Conservation (phyloP, 805 yeast genomes). For the Priceomyces carsonii region DNA sequence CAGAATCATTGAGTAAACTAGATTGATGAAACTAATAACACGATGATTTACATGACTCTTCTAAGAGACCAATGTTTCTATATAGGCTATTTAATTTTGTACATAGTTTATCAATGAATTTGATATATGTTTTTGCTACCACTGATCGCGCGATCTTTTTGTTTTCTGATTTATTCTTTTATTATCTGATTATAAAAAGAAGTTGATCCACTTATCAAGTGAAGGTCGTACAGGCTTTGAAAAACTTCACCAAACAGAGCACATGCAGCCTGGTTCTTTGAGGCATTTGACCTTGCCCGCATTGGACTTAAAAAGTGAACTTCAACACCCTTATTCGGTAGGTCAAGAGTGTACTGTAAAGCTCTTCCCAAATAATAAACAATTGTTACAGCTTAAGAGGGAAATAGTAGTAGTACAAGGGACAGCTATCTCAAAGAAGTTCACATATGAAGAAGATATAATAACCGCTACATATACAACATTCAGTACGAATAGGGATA, state of each 20-base stretch:
- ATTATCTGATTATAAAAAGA: too few relatives aligned
- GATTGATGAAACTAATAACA: neutral
- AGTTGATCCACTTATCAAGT: too few relatives aligned
- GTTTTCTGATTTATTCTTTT: too few relatives aligned
- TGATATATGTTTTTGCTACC: too few relatives aligned
- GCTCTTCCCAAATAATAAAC: slow-evolving; percentile 31
- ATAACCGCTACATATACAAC: slow-evolving; percentile 61
- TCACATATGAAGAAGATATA: slow-evolving; percentile 52
- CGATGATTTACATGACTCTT: slow-evolving; percentile 3
- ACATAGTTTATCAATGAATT: slow-evolving; percentile 7
- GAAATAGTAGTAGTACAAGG: slow-evolving; percentile 54
- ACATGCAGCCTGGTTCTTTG: slow-evolving; percentile 3
- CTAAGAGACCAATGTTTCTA: slow-evolving; percentile 2
- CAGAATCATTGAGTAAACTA: slow-evolving; percentile 68
- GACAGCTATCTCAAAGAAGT: slow-evolving; percentile 43
- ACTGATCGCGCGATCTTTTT: too few relatives aligned
- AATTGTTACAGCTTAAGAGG: slow-evolving; percentile 32
- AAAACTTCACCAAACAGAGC: too few relatives aligned
- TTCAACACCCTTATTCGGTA: slow-evolving; percentile 22
- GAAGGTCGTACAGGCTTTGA: too few relatives aligned
- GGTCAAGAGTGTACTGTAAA: slow-evolving; percentile 16
- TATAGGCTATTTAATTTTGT: slow-evolving; percentile 5
- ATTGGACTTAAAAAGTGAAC: slow-evolving; percentile 28
- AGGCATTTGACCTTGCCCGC: slow-evolving; percentile 28
- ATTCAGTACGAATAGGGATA: slow-evolving; percentile 30